Evolutionary conservation across 2,329 filamentous ascomycete species (phyloP).

Genomic region (Botrytis elliptica): DNA sequence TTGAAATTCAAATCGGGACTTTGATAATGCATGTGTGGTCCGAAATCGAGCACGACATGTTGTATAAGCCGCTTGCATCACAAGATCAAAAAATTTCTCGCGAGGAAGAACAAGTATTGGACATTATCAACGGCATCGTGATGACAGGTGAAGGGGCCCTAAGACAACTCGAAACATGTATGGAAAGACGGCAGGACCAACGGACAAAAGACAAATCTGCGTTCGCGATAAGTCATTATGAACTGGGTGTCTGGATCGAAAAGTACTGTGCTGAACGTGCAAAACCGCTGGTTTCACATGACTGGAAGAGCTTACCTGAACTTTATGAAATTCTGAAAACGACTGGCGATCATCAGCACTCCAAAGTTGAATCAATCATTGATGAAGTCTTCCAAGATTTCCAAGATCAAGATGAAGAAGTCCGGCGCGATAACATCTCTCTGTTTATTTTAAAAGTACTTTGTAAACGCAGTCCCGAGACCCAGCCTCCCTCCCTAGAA

Average conservation of each 20-base stretch:
- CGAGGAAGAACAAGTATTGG: conserved; percentile 1
- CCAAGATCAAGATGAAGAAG: too few species aligned
- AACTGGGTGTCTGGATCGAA: neutral
- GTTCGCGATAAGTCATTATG: neutral
- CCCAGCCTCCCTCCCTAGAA: neutral
- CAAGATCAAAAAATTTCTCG: neutral
- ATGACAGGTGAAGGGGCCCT: neutral
- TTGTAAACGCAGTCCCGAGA: neutral
- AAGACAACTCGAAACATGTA: neutral
- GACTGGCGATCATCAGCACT: neutral
- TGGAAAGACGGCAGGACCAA: neutral
- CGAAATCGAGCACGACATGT: neutral
- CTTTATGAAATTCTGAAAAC: neutral
- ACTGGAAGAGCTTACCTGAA: neutral
- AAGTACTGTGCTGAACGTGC: neutral
- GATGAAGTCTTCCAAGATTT: neutral
- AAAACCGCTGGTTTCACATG: neutral
- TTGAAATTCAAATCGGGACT: neutral
- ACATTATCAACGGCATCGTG: neutral
- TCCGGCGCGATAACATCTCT: neutral
- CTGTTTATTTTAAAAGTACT: neutral
- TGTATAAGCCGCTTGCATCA: neutral
- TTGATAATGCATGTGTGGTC: neutral
- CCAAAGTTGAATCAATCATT: neutral
- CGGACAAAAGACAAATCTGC: neutral